A percentile compares a stretch with the other conserved stretches of the same genome.
phyloP scores from a whole-genome alignment of 495 filamentous ascomycete genomes.

The Penicillium verhagenii region DNA sequence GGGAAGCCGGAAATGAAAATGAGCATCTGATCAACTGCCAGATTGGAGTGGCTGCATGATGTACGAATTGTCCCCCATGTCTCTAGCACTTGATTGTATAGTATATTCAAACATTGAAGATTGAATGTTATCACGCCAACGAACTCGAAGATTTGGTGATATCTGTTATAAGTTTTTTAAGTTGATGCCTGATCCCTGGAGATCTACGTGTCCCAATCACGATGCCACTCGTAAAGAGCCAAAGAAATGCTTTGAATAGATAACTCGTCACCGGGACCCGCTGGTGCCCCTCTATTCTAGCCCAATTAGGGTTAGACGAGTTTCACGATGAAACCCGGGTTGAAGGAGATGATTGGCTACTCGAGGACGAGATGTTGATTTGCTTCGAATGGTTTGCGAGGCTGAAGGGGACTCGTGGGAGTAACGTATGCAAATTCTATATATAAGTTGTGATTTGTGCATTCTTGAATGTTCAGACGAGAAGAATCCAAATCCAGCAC shows the following conservation, averaged over 20 bases:
- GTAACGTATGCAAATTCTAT: no score
- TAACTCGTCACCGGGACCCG: slow-evolving; percentile 25
- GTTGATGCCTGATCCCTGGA: not conserved
- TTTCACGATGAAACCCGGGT: slow-evolving; percentile 27
- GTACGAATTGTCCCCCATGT: no score
- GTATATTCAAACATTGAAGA: no score
- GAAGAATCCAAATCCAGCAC: no score
- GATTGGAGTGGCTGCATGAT: not conserved
- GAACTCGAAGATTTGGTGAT: not conserved
- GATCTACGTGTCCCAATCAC: slow-evolving; percentile 5
- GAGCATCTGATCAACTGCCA: slow-evolving; percentile 19
- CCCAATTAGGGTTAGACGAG: slow-evolving; percentile 16
- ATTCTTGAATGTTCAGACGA: no score
- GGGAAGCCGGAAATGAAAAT: slow-evolving; percentile 18
- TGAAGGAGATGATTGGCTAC: slow-evolving; percentile 3
- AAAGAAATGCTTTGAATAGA: not conserved
- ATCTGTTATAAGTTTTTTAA: not conserved
- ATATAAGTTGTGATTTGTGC: no score
- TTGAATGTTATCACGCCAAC: slow-evolving; percentile 1
- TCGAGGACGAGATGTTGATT: no score
- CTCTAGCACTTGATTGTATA: no score
- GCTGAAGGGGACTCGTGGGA: no score
- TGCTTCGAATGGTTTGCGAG: no score
- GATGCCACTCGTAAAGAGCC: not conserved
- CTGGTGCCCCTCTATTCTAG: not conserved